Evolutionary conservation across 768 basidiomycete species (phyloP).

Genomic region (Lactifluus subvellereus): DNA sequence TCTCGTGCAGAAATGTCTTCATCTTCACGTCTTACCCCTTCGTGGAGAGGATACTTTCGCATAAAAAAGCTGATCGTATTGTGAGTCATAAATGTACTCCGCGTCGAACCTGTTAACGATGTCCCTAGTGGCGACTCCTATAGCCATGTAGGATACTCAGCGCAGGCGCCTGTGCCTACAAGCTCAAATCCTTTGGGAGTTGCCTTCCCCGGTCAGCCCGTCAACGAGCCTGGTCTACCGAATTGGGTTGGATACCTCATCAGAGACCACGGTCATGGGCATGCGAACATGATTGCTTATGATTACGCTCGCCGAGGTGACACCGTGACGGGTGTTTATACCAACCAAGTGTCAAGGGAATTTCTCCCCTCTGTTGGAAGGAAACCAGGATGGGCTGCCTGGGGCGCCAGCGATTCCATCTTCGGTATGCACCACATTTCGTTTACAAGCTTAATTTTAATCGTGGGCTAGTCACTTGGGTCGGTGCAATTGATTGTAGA

Average conservation of each 20-base stretch:
- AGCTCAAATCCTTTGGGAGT: constrained; percentile 20
- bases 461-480: constrained; percentile 43
- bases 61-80: constrained; percentile 20
- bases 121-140: constrained; percentile 18
- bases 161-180: constrained; percentile 17
- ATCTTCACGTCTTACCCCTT: constrained; percentile 17
- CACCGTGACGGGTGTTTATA: constrained; percentile 25
- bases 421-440: constrained; percentile 37
- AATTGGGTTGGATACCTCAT: constrained; percentile 23
- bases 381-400: constrained; percentile 36
- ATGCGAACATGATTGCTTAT: constrained; percentile 23
- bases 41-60: constrained; percentile 16
- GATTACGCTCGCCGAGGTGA: constrained; percentile 23
- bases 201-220: constrained; percentile 15
- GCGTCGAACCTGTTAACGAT: background rate
- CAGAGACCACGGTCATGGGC: constrained; percentile 18
- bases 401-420: constrained; percentile 40
- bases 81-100: constrained; percentile 9
- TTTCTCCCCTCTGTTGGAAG: constrained; percentile 30
- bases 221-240: constrained; percentile 18
- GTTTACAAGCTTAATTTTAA: background rate
- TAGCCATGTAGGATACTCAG: constrained; percentile 18
- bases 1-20: constrained; percentile 7
- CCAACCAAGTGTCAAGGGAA: constrained; percentile 12
- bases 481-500: constrained; percentile 54